A percentile compares a stretch with the other conserved stretches of the same genome.
Evolutionary conservation across 2,329 filamentous ascomycete species (phyloP).

Genomic region (Raffaelea albimanens): DNA sequence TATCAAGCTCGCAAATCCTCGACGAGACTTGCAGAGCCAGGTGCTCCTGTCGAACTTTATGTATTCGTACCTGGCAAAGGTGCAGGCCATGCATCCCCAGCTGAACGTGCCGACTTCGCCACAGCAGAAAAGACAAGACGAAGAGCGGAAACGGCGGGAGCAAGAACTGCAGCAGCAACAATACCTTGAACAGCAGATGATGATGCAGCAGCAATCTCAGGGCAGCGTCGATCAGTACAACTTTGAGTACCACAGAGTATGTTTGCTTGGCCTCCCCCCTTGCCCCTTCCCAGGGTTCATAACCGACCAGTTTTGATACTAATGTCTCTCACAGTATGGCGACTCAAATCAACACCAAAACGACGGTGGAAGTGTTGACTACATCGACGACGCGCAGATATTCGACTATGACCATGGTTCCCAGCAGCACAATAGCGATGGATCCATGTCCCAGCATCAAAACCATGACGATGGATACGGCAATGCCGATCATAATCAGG

Average conservation of each 20-base stretch:
- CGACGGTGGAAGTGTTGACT: conserved; percentile 15
- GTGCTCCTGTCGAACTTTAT: conserved; percentile 98
- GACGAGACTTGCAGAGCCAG: conserved; percentile 84
- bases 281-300: not conserved
- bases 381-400: conserved; percentile 24
- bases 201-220: conserved; percentile 18
- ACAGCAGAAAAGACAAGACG: conserved; percentile 32
- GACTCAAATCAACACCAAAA: conserved; percentile 16
- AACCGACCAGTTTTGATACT: not conserved
- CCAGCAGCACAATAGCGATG: not conserved
- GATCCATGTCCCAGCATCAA: not conserved
- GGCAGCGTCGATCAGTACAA: conserved; percentile 15
- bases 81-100: conserved; percentile 97
- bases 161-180: conserved; percentile 34
- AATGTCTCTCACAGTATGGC: conserved; percentile 17
- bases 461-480: not conserved
- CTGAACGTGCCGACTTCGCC: conserved; percentile 82
- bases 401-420: conserved; percentile 24
- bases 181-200: conserved; percentile 30
- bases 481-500: not conserved
- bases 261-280: conserved; percentile 6
- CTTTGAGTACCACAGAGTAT: conserved; percentile 27
- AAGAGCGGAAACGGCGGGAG: conserved; percentile 39
- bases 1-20: conserved; percentile 96
- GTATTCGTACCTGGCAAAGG: conserved; percentile 98